Percentiles rank a stretch among this genome's conserved stretches.
Conservation (phyloP, 345 rosid genomes). For the Lenwebbia sp. region DNA sequence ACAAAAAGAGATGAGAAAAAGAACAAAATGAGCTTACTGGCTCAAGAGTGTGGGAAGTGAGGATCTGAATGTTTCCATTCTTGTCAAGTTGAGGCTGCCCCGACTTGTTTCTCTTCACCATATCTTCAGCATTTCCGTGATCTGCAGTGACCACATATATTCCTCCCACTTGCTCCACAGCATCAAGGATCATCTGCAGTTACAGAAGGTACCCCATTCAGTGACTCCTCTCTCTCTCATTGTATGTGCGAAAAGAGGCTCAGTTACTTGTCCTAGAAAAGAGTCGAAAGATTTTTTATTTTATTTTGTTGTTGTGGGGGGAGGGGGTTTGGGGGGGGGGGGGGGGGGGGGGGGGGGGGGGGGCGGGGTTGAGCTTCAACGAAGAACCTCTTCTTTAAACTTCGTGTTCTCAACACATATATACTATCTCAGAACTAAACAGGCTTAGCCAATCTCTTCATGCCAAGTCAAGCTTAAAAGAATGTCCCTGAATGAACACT, state of each 20-base stretch:
- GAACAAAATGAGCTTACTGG: conserved; percentile 46
- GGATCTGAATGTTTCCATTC: conserved; percentile 72
- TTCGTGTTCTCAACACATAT: neutral
- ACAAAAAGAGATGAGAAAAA: neutral
- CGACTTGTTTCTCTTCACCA: conserved; percentile 84
- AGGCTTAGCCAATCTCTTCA: neutral
- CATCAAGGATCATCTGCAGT: conserved; percentile 77
- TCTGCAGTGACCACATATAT: conserved; percentile 92
- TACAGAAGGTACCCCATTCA: neutral
- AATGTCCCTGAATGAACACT: neutral
- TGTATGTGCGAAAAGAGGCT: neutral
- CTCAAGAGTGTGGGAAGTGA: conserved; percentile 89
- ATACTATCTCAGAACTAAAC: neutral
- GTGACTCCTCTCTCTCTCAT: neutral
- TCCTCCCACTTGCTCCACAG: conserved; percentile 80
- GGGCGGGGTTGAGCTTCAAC: too few relatives aligned
- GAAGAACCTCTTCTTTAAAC: neutral
- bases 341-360: too few relatives aligned
- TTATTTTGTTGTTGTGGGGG: too few relatives aligned
- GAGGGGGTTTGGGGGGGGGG: too few relatives aligned
- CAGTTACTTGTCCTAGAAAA: neutral
- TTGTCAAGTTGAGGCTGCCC: conserved; percentile 64
- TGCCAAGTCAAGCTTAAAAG: neutral
- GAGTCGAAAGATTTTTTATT: neutral
- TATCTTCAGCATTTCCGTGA: conserved; percentile 98